These are phyloP conservation scores for Penicillium sp. DNA, from an alignment of 2,329 filamentous ascomycete genomes.

Conservation along the genomic window DNA sequence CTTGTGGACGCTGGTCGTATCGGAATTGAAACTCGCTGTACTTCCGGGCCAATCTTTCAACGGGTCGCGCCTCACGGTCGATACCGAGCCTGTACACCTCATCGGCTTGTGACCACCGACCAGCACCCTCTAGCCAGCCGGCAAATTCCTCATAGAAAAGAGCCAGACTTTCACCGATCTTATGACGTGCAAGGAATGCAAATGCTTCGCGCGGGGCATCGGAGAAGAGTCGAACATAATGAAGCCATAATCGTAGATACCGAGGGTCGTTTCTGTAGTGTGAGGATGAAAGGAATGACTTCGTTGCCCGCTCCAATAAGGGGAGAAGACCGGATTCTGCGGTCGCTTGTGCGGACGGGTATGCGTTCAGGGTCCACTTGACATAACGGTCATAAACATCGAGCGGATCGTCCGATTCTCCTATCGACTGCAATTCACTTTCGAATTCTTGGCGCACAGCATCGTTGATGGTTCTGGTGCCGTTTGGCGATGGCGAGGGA, in stretches of 20 bases:
- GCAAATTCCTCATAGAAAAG: constrained; percentile 98
- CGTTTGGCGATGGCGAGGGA: constrained; percentile 63
- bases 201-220: constrained; percentile 92
- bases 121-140: constrained; percentile 81
- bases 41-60: constrained; percentile 78
- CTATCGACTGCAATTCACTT: constrained; percentile 70
- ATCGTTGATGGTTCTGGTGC: constrained; percentile 75
- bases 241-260: constrained; percentile 89
- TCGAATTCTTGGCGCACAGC: constrained; percentile 81
- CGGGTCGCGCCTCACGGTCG: constrained; percentile 79
- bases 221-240: constrained; percentile 89
- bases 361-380: constrained; percentile 92
- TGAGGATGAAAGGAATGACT: constrained; percentile 75
- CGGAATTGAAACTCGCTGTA: constrained; percentile 88
- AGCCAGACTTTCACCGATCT: constrained; percentile 80
- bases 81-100: constrained; percentile 91
- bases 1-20: constrained; percentile 63
- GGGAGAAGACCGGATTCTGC: constrained; percentile 84
- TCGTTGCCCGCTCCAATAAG: constrained; percentile 88
- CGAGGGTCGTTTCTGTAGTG: constrained; percentile 95
- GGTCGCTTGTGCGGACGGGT: constrained; percentile 89
- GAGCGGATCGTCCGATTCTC: constrained; percentile 89
- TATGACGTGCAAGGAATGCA: constrained; percentile 83
- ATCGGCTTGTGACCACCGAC: constrained; percentile 84
- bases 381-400: constrained; percentile 96